Evolutionary conservation across 108 stramenopile species (phyloP), one percentile per base, ranked within the genome.

Genomic region (Skeletonema costatum): DNA sequence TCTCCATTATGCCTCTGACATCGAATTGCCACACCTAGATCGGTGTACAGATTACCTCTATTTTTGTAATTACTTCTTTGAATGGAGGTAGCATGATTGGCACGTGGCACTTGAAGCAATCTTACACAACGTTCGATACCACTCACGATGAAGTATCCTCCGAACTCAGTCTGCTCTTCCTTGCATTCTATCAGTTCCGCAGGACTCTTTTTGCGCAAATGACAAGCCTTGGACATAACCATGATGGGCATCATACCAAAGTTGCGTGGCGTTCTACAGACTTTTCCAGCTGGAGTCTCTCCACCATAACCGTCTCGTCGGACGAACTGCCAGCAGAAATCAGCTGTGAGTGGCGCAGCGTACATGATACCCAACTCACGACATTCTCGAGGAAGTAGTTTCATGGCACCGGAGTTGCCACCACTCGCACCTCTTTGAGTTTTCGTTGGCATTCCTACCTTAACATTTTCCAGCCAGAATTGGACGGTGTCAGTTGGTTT

Each of bases 121-220:
- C 99, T 82, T 17, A 99, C 90, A 60, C 97, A 90, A 39, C 97
- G 87, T 81, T 99, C 99, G 72, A 97, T 98, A 31, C 99, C 99
- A 77, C 88, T 91, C 31, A 99, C 87, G 35, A 99, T 87, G 75
- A 99, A 99, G 68, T 98, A 98, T 32, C 98, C 98, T 39, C 99
- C 99, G 73, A 96, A 86, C 72, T 99, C 99, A 41, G 85, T 88
- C 50, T 96, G 92, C 87, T 92, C 92, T 75, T 95, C 94, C 30
- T 82, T 82, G 38, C 77, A 29, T 14, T 84, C 46, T 11, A 92
- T 77, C 29, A 95, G 46, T 42, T 93, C 74, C 4, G 66, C 66
- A 10, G 91, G 88, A 0, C 58, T 71, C 72, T 87, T 73, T 7
- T 75, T 80, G 7, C 81, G 59, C 64, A 95, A 81, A 71, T 95